Evolutionary conservation across 2,329 filamentous ascomycete species (phyloP).

Genomic region (Arthrobotrys pseudoclavata): DNA sequence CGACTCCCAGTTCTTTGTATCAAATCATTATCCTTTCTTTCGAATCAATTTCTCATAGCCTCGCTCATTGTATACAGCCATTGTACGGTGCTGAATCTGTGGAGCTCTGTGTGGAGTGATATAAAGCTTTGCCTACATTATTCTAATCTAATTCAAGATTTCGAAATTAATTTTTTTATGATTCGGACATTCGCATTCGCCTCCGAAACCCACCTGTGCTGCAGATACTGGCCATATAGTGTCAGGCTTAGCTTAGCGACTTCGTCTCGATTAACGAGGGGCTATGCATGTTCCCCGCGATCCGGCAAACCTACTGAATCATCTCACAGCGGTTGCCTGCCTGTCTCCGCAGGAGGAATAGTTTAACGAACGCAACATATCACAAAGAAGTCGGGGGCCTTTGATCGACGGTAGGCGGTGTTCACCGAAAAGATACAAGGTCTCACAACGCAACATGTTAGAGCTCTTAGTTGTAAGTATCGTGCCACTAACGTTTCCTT

Average conservation of each 20-base stretch:
- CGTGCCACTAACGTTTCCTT: conserved; percentile 5
- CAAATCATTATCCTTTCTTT: not conserved
- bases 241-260: conserved; percentile 23
- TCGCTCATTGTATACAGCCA: not conserved
- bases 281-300: conserved; percentile 24
- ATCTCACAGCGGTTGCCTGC: conserved; percentile 37
- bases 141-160: not conserved
- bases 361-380: conserved; percentile 32
- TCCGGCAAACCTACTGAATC: conserved; percentile 6
- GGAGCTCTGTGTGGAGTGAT: too few relatives aligned
- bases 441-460: conserved; percentile 29
- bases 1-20: not conserved
- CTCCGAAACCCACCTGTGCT: not conserved
- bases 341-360: conserved; percentile 17
- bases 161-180: not conserved
- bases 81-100: not conserved
- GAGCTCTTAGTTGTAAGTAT: not conserved
- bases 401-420: conserved; percentile 23
- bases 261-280: conserved; percentile 42
- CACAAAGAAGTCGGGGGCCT: conserved; percentile 7
- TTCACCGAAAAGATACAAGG: conserved; percentile 21
- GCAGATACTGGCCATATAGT: not conserved
- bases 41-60: not conserved
- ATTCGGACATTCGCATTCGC: not conserved
- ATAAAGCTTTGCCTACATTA: too few relatives aligned